These are phyloP conservation scores for Yamadazyma sp. DNA, from an alignment of 805 yeast species.

Conservation along the genomic window DNA sequence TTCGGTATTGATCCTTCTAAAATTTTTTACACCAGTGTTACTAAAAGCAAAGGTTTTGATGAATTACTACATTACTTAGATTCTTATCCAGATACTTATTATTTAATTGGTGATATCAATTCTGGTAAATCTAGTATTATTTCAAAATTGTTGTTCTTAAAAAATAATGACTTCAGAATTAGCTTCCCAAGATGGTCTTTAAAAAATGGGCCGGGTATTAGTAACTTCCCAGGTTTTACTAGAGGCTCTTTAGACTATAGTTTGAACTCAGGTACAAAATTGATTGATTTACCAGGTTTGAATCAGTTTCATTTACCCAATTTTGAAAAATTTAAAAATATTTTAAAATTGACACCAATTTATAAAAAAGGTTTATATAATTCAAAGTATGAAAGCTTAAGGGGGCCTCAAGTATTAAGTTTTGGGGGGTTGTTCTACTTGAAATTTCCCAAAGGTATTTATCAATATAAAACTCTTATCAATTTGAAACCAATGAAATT, in stretches of 20 bases:
- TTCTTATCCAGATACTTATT: constrained; percentile 28
- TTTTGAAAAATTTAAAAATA: constrained; percentile 20
- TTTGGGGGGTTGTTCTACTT: constrained; percentile 63
- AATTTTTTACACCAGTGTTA: constrained; percentile 51
- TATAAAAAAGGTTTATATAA: constrained; percentile 27
- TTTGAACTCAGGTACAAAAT: neutral
- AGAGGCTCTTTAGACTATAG: constrained; percentile 38
- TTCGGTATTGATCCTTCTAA: constrained; percentile 25
- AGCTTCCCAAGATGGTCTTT: constrained; percentile 18
- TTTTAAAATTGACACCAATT: constrained; percentile 27
- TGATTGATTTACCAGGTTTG: constrained; percentile 13
- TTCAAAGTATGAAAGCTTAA: constrained; percentile 34
- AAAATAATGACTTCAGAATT: constrained; percentile 5
- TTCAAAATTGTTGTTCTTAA: constrained; percentile 19
- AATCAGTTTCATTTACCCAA: constrained; percentile 11
- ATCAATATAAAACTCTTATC: constrained; percentile 34
- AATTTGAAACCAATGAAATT: constrained; percentile 62
- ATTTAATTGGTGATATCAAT: constrained; percentile 64
- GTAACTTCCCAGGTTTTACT: constrained; percentile 70
- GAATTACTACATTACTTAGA: constrained; percentile 36
- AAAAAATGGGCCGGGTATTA: constrained; percentile 43
- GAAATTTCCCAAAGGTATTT: constrained; percentile 44
- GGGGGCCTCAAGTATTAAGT: constrained; percentile 45
- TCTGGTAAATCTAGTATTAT: constrained; percentile 68
- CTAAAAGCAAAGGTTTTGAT: constrained; percentile 49